Conservation (phyloP, 1,139 yeast species). For the Yamadazyma taylorii region DNA sequence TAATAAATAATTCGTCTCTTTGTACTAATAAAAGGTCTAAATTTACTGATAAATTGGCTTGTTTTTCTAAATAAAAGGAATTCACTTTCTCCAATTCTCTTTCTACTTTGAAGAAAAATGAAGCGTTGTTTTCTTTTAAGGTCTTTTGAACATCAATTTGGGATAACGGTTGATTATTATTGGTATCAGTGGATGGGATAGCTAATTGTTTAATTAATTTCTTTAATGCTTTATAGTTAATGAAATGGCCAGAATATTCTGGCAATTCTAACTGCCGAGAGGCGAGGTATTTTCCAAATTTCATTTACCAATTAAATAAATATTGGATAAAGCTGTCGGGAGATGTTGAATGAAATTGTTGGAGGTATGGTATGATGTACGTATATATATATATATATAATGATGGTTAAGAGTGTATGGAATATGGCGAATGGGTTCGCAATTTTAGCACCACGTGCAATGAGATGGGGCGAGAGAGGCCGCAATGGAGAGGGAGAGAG, state of each 20-base stretch:
- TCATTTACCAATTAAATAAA: conserved; percentile 59
- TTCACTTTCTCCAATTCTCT: conserved; percentile 95
- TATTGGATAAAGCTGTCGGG: too few relatives aligned
- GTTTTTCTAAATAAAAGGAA: conserved; percentile 84
- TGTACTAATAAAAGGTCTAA: conserved; percentile 75
- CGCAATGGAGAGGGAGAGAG: not conserved
- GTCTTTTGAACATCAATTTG: conserved; percentile 52
- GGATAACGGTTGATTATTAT: conserved; percentile 17
- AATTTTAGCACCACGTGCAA: not conserved
- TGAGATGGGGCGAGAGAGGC: not conserved
- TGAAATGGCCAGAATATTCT: conserved; percentile 90
- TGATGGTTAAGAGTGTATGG: not conserved
- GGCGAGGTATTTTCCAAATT: conserved; percentile 93
- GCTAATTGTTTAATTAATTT: conserved; percentile 73
- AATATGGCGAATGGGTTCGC: not conserved
- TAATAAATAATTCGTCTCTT: conserved; percentile 57
- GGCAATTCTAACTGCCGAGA: conserved; percentile 93
- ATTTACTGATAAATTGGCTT: conserved; percentile 77
- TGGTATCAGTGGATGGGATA: conserved; percentile 28
- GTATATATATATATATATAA: too few relatives aligned
- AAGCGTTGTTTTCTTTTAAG: conserved; percentile 86
- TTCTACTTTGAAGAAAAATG: conserved; percentile 89
- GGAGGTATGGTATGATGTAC: too few relatives aligned
- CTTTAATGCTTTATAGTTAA: conserved; percentile 90
- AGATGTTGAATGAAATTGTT: too few relatives aligned